A percentile compares a stretch with the other conserved stretches of the same genome.
Conservation (phyloP, 139 green algal species). For the Auxenochlorella pyrenoidosa region DNA sequence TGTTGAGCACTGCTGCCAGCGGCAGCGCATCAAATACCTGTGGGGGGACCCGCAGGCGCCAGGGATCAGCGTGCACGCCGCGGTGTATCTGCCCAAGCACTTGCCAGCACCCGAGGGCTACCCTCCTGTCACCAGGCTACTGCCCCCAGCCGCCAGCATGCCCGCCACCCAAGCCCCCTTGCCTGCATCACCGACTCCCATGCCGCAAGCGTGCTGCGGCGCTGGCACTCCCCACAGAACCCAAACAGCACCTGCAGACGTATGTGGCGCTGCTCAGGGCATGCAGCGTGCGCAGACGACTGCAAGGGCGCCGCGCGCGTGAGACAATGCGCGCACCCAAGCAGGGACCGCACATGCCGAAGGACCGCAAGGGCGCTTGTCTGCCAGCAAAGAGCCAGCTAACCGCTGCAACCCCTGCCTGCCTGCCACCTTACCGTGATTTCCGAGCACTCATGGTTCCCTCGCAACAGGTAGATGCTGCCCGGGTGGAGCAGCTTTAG, state of each 20-base stretch:
- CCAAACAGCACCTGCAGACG: conserved; percentile 29
- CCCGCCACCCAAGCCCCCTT: not conserved
- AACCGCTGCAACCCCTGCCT: not conserved
- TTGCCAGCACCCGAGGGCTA: not conserved
- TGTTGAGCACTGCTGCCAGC: conserved; percentile 69
- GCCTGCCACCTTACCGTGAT: not conserved
- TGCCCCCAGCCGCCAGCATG: not conserved
- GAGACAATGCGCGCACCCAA: not conserved
- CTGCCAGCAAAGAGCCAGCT: no score
- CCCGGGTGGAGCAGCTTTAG: conserved; percentile 37
- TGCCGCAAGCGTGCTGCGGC: conserved; percentile 28
- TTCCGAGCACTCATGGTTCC: conserved; percentile 76
- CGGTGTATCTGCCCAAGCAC: not conserved
- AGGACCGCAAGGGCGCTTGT: no score
- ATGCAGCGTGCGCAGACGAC: not conserved
- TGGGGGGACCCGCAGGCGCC: not conserved
- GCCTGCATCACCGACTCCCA: conserved; percentile 41
- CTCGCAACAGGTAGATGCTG: conserved; percentile 59
- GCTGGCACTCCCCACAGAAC: conserved; percentile 42
- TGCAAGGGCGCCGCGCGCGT: no score
- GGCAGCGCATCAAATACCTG: conserved; percentile 73
- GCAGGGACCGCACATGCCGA: no score
- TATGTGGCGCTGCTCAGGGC: not conserved
- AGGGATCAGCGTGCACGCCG: not conserved
- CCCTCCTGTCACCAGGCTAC: not conserved